A percentile compares a stretch with the other conserved stretches of the same genome.
These are phyloP conservation scores for Arthroderma sp. DNA, from an alignment of 2,329 filamentous ascomycete genomes.

Conservation along the genomic window DNA sequence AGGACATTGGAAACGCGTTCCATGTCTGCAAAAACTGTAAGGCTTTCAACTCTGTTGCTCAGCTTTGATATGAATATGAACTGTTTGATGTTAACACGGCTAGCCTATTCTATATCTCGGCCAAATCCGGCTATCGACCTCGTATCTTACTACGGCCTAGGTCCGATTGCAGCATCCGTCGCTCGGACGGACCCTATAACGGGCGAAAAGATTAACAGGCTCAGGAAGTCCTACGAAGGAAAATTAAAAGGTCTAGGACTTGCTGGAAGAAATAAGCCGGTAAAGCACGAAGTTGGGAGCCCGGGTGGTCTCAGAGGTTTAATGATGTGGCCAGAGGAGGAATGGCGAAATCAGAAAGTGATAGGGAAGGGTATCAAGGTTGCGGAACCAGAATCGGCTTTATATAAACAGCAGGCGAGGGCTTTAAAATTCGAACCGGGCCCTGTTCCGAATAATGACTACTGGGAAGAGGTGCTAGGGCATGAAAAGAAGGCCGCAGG, in stretches of 20 bases:
- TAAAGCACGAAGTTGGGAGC: constrained; percentile 30
- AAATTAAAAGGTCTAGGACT: constrained; percentile 36
- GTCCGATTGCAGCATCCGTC: constrained; percentile 44
- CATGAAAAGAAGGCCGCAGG: constrained; percentile 27
- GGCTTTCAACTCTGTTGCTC: constrained; percentile 25
- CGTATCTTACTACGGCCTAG: constrained; percentile 45
- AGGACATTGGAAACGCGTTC: constrained; percentile 34
- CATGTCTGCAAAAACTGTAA: constrained; percentile 40
- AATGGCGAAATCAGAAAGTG: constrained; percentile 39
- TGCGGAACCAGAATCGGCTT: constrained; percentile 27
- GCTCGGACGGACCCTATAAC: constrained; percentile 46
- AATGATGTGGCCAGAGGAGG: constrained; percentile 37
- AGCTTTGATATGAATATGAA: constrained; percentile 17
- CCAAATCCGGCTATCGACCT: constrained; percentile 48
- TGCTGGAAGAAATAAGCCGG: constrained; percentile 36
- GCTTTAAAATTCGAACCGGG: constrained; percentile 38
- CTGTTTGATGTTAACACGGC: constrained; percentile 31
- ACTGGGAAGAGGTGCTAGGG: constrained; percentile 37
- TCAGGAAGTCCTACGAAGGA: constrained; percentile 43
- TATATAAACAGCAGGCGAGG: constrained; percentile 28
- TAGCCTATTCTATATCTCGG: constrained; percentile 36
- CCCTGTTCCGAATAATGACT: constrained; percentile 31
- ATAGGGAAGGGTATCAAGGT: constrained; percentile 34
- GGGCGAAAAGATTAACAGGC: constrained; percentile 52
- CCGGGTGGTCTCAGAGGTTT: constrained; percentile 28